phyloP scores from a whole-genome alignment of 1,284 basidiomycete species.

The Rhizopogon hawkerae region DNA sequence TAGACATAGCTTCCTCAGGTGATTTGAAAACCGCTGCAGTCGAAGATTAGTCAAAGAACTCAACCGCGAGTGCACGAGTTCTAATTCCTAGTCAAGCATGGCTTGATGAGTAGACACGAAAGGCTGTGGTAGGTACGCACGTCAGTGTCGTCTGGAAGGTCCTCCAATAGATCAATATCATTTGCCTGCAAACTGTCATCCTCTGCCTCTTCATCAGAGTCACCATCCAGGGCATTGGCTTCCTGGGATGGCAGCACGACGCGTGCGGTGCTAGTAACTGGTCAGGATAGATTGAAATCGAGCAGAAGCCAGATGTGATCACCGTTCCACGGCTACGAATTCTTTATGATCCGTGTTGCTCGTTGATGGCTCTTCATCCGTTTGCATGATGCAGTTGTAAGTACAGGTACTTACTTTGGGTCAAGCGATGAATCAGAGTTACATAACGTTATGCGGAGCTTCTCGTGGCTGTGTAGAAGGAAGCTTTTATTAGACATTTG shows the following conservation, averaged over 20 bases:
- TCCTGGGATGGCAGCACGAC: conserved; percentile 36
- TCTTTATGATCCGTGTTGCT: conserved; percentile 16
- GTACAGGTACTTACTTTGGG: too few species aligned
- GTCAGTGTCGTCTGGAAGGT: conserved; percentile 60
- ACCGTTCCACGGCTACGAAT: conserved; percentile 22
- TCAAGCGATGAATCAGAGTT: not conserved
- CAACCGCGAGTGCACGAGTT: conserved; percentile 81
- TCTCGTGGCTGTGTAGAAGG: conserved; percentile 2
- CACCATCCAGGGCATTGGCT: conserved; percentile 16
- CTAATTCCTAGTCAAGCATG: conserved; percentile 60
- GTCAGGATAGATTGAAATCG: conserved; percentile 8
- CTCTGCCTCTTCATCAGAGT: conserved; percentile 33
- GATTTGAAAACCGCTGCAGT: conserved; percentile 60
- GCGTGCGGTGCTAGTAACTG: conserved; percentile 27
- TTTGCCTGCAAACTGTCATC: conserved; percentile 40
- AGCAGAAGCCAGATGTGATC: conserved; percentile 5
- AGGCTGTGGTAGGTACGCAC: conserved; percentile 31
- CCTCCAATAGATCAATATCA: conserved; percentile 43
- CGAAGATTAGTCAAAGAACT: conserved; percentile 55
- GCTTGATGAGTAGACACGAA: conserved; percentile 1
- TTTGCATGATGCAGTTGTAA: conserved; percentile 14
- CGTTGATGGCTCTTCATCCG: conserved; percentile 6
- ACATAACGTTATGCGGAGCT: not conserved
- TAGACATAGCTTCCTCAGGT: conserved; percentile 74
- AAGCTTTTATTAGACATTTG: not conserved